Base-by-base conservation (phyloP, 2,329 filamentous ascomycete genomes). In the Arthrocladium fulminans region DNA sequence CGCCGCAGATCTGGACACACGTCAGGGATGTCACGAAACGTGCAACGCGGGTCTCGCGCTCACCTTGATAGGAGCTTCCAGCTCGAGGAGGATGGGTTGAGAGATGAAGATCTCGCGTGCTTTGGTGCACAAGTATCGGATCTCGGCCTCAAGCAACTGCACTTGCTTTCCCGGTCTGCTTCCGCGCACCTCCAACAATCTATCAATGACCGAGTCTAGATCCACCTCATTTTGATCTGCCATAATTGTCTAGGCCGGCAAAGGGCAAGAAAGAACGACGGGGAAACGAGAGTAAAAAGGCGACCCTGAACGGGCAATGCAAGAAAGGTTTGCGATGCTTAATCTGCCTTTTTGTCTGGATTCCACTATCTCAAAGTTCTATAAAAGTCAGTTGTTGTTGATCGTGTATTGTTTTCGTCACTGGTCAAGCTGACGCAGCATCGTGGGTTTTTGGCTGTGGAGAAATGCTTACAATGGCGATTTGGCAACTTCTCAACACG, bases 61-160 rank as follows among this genome's bases (percentile, higher is more conserved):
- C 77, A 95, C 90, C 88, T 98, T 98, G 73, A 98, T 97, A 54
- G 92, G 92, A 65, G 92, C 92, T 72, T 97, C 92, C 44, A 98
- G 80, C 75, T 98, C 92, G 59, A 98, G 81, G 59, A 98, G 76
- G 64, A 97, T 97, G 58, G 92, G 92, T 75, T 98, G 92, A 54
- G 89, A 96, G 71, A 98, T 97, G 77, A 98, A 97, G 63, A 98
- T 97, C 76, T 98, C 92, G 59, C 92, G 85, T 55, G 90, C 89
- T 76, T 97, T 97, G 67, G 90, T 96, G 80, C 92, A 98, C 58
- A 98, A 81, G 72, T 82, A 95, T 66, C 90, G 85, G 61, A 98
- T 98, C 74, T 97, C 92, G 53, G 87, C 83, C 72, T 98, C 92
- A 58, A 95, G 77, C 59, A 98, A 80, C 74, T 97, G 90, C 48